Evolutionary conservation across 345 rosid genomes (phyloP).

Genomic region (Isatis tinctoria): DNA sequence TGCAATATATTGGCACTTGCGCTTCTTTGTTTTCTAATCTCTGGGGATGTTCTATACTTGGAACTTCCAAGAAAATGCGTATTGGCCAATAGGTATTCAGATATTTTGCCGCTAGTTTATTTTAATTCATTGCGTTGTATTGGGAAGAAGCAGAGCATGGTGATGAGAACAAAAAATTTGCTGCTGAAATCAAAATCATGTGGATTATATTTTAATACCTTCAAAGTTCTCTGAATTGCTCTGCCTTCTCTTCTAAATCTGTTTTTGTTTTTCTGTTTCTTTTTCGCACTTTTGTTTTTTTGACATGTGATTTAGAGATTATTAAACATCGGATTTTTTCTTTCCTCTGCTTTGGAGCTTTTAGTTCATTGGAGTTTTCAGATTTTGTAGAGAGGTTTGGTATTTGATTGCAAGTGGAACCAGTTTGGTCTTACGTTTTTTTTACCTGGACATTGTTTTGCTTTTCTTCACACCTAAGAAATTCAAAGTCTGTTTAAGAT

Average conservation of each 20-base stretch:
- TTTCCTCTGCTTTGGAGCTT: background rate
- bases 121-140: background rate
- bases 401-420: background rate
- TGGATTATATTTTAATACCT: constrained; percentile 28
- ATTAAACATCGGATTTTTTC: background rate
- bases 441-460: background rate
- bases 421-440: background rate
- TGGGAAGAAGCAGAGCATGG: constrained; percentile 13
- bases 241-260: background rate
- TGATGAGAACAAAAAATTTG: constrained; percentile 21
- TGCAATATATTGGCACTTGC: constrained; percentile 27
- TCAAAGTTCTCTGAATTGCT: constrained; percentile 42
- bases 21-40: background rate
- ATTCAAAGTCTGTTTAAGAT: constrained; percentile 30
- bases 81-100: constrained; percentile 12
- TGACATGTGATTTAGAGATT: background rate
- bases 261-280: background rate
- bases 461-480: constrained; percentile 22
- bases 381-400: background rate
- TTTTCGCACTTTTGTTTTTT: background rate
- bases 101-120: background rate
- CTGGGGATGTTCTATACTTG: constrained; percentile 11
- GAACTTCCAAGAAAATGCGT: constrained; percentile 7
- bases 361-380: background rate
- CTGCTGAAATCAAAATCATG: constrained; percentile 31